phyloP scores from a whole-genome alignment of 352 stramenopile species.

The Globisporangium lucens region DNA sequence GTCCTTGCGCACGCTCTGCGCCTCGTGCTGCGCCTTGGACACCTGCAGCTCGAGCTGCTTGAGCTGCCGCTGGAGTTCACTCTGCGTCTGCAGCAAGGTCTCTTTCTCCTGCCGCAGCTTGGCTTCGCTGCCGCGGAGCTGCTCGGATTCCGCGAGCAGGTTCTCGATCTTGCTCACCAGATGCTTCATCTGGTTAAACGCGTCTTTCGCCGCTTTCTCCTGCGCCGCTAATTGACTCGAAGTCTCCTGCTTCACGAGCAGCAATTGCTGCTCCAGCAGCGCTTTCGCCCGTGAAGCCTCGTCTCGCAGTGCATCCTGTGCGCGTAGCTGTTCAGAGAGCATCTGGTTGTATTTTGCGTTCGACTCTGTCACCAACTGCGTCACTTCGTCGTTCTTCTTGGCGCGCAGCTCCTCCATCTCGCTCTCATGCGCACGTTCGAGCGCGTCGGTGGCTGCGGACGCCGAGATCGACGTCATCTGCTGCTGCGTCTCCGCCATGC shows the following conservation, averaged over 20 bases:
- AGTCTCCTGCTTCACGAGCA: conserved; percentile 10
- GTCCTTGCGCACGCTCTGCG: conserved; percentile 51
- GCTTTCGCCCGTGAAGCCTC: conserved; percentile 20
- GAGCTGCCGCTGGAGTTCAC: conserved; percentile 30
- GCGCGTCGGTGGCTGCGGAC: conserved; percentile 14
- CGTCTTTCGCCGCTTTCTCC: conserved; percentile 17
- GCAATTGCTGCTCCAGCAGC: conserved; percentile 18
- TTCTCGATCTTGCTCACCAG: conserved; percentile 64
- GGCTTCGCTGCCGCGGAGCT: conserved; percentile 36
- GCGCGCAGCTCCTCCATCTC: conserved; percentile 27
- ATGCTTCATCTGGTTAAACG: conserved; percentile 45
- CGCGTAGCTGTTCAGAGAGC: conserved; percentile 65
- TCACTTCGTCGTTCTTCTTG: conserved; percentile 57
- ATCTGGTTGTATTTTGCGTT: conserved; percentile 78
- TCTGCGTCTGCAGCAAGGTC: conserved; percentile 29
- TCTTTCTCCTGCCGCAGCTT: conserved; percentile 63
- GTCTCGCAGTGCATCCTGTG: conserved; percentile 46
- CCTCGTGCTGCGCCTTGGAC: conserved; percentile 40
- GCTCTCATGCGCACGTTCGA: conserved; percentile 16
- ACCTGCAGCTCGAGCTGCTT: conserved; percentile 49
- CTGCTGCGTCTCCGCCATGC: conserved; percentile 27
- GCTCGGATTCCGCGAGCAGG: conserved; percentile 47
- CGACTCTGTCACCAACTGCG: conserved; percentile 57
- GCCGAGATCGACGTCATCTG: conserved; percentile 18
- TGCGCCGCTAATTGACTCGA: conserved; percentile 6